Evolutionary conservation across 2,329 filamentous ascomycete species (phyloP).

Genomic region (Fusarium foetens): DNA sequence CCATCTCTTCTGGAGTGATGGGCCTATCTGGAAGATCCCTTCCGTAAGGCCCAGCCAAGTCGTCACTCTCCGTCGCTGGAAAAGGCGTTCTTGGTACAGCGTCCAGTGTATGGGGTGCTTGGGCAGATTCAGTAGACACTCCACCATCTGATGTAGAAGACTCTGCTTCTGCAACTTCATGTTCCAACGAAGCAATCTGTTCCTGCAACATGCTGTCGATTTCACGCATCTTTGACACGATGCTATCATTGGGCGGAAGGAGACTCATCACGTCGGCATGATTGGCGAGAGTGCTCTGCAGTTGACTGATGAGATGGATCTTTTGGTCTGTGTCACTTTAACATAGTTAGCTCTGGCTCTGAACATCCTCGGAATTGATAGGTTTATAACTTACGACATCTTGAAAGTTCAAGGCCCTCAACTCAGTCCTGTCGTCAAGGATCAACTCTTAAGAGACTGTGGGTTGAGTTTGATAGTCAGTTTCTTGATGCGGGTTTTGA

Average conservation of each 20-base stretch:
- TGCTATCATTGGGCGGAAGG: not conserved
- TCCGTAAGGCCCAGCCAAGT: too few relatives aligned
- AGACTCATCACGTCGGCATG: not conserved
- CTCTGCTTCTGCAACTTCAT: not conserved
- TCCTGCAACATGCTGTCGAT: not conserved
- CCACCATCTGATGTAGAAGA: not conserved
- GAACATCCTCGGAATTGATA: not conserved
- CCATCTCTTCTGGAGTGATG: not conserved
- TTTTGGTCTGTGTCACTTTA: not conserved
- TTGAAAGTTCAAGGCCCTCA: not conserved
- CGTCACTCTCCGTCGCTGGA: not conserved
- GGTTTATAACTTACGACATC: not conserved
- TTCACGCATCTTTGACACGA: not conserved
- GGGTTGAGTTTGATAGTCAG: too few relatives aligned
- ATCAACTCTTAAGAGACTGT: not conserved
- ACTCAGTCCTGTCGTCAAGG: not conserved
- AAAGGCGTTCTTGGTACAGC: not conserved
- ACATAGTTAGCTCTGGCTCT: not conserved
- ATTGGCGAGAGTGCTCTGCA: not conserved
- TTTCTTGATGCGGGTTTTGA: too few relatives aligned
- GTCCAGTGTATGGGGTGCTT: not conserved
- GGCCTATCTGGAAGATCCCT: not conserved
- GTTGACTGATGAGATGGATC: not conserved
- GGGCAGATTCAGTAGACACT: not conserved
- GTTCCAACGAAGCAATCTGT: not conserved